A percentile compares a stretch with the other conserved stretches of the same genome.
These are phyloP conservation scores for Panaeolus cyanescens DNA, from an alignment of 768 basidiomycete genomes.

Conservation along the genomic window DNA sequence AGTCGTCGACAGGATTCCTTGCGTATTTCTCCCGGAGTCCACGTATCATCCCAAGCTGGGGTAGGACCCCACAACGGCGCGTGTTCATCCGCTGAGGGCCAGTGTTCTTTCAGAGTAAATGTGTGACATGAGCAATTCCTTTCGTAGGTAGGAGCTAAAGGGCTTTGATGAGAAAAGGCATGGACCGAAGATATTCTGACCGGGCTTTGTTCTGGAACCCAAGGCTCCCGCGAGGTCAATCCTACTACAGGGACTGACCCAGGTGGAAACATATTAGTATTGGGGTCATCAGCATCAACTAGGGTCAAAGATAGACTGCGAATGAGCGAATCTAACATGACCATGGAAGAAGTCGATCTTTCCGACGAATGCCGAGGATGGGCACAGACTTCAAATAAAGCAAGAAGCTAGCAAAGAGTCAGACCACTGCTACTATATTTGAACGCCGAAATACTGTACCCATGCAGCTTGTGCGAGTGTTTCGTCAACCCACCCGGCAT, in stretches of 20 bases:
- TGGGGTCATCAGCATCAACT: slow-evolving; percentile 60
- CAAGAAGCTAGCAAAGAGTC: slow-evolving; percentile 49
- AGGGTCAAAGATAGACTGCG: slow-evolving; percentile 58
- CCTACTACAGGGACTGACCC: slow-evolving; percentile 47
- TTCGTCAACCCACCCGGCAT: slow-evolving; percentile 72
- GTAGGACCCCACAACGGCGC: slow-evolving; percentile 66
- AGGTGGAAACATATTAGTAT: slow-evolving; percentile 48
- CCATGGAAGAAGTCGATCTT: slow-evolving; percentile 57
- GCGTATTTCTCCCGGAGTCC: slow-evolving; percentile 63
- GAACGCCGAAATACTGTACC: slow-evolving; percentile 41
- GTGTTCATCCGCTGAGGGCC: slow-evolving; percentile 51
- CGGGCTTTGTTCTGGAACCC: slow-evolving; percentile 18
- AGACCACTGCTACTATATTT: not conserved
- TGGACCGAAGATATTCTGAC: slow-evolving; percentile 1
- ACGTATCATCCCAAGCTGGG: slow-evolving; percentile 61
- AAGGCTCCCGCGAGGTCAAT: slow-evolving; percentile 22
- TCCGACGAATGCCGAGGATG: slow-evolving; percentile 61
- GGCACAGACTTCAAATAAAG: slow-evolving; percentile 72
- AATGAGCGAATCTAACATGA: slow-evolving; percentile 69
- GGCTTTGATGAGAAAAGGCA: not conserved
- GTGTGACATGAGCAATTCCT: slow-evolving; percentile 47
- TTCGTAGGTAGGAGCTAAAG: slow-evolving; percentile 15
- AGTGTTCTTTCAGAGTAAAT: slow-evolving; percentile 52
- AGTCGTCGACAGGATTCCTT: slow-evolving; percentile 74
- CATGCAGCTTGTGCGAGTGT: slow-evolving; percentile 76